Evolutionary conservation across 495 filamentous ascomycete species (phyloP), one percentile per base, ranked within the genome.

Genomic region (Aspergillus asperescens): DNA sequence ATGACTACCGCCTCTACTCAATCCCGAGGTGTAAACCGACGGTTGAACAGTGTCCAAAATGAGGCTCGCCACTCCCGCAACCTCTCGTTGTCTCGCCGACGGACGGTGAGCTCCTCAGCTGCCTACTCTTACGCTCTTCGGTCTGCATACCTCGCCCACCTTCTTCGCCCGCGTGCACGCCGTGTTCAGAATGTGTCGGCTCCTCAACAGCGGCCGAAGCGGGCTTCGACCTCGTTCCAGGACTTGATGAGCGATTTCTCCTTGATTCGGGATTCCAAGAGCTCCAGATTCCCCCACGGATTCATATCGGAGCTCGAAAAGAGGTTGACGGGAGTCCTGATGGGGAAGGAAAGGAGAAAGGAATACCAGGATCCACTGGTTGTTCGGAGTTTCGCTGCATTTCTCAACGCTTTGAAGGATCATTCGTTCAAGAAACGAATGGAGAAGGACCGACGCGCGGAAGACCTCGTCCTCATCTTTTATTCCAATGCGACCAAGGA

Each of bases 401-500:
- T 87, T 67, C 79, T 89, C 60, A 89, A 89, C 53, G 80, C 82
- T 23, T 77, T 92, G 61, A 89, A 83, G 51, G 81, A 87, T 46
- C 80, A 82, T 37, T 78, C 78, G 23, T 89, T 86, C 59, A 81
- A 81, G 48, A 86, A 85, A 62, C 75, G 78, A 45, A 87, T 96
- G 77, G 90, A 96, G 59, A 95, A 96, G 70, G 93, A 96, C 64
- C 81, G 94, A 46, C 83, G 90, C 61, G 84, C 95, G 18, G 94
- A 99, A 67, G 90, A 95, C 59, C 70, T 92, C 25, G 79, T 92
- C 29, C 76, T 92, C 32, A 97, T 85, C 60, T 97, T 85, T 73
- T 96, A 83, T 78, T 96, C 81, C 56, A 91, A 85, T 73, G 94
- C 85, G 56, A 90, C 87, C 27, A 96, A 95, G 70, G 92, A 95